Evolutionary conservation across 768 basidiomycete genomes (phyloP), one percentile per base, ranked within the genome.

Genomic region (Agrocybe chaxingu): DNA sequence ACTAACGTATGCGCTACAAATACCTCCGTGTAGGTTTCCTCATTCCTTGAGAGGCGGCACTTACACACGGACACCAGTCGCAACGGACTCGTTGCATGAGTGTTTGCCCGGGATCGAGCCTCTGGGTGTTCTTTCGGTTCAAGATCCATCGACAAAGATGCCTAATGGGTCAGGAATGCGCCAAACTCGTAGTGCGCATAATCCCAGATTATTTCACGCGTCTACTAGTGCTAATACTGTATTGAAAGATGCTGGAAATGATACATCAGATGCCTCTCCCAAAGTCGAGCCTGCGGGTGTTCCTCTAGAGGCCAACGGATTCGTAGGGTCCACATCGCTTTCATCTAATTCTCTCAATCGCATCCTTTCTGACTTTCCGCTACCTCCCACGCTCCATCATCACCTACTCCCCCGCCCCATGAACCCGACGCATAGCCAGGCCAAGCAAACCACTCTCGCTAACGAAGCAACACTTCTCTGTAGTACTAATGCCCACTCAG

Each of bases 61-160:
- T 37, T 16, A 37, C 36, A 37, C 36, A 7, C 16, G 11, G 36
- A 2, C 16, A 16, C 3, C 11, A 11, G 11, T 37, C 13, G 13
- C 7, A 4, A 19, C n/a, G 16, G 7, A 31, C 11, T 29, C 30
- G 41, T 43, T 32, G 19, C 33, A 11, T 9, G 36, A 19, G 34
- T 24, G 18, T 9, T 16, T 38, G 9, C 41, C 48, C 33, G 45
- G 45, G 42, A 47, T 55, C 47, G 50, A 51, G 50, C 54, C 54
- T 33, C 29, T n/a, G 50, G 46, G 47, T 41, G 47, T 39, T 54
- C 47, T 44, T 36, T 33, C 32, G 19, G 24, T 39, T 31, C 37
- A 30, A 11, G 24, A 24, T 24, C 5, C 24, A 24, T 24, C 24
- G 24, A 24, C 24, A 1, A 24, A 24, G 24, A 24, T 5, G 24